Conservation (phyloP, 1,139 yeast genomes). For the Protomyces pachydermus region DNA sequence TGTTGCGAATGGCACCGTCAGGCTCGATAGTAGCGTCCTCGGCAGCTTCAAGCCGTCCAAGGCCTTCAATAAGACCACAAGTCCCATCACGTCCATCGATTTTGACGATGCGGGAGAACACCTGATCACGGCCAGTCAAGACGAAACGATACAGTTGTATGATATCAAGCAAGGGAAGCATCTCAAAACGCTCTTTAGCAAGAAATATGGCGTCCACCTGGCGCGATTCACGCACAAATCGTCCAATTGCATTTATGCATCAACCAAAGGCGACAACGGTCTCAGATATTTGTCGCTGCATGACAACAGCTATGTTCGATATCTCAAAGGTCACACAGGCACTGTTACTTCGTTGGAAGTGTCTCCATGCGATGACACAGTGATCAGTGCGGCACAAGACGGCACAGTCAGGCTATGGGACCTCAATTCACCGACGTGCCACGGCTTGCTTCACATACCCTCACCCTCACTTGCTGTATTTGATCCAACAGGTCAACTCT, state of each 20-base stretch:
- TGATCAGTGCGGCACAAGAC: slow-evolving; percentile 69
- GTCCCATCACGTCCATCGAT: slow-evolving; percentile 71
- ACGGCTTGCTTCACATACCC: slow-evolving; percentile 58
- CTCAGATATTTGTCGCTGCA: slow-evolving; percentile 66
- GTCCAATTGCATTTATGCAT: slow-evolving; percentile 71
- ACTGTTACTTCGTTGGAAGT: slow-evolving; percentile 69
- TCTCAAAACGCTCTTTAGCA: slow-evolving; percentile 58
- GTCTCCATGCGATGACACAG: slow-evolving; percentile 64
- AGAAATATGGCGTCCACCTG: slow-evolving; percentile 85
- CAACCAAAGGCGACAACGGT: slow-evolving; percentile 69
- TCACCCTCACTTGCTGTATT: slow-evolving; percentile 58
- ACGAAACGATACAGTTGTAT: slow-evolving; percentile 77
- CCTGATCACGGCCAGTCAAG: slow-evolving; percentile 64
- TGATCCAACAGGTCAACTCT: slow-evolving; percentile 78
- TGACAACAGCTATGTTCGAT: slow-evolving; percentile 73
- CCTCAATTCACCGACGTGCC: slow-evolving; percentile 47
- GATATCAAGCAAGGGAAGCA: slow-evolving; percentile 64
- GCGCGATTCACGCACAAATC: slow-evolving; percentile 80
- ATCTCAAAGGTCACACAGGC: slow-evolving; percentile 79
- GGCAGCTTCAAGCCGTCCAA: slow-evolving; percentile 54
- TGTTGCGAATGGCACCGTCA: background rate
- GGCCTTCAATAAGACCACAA: slow-evolving; percentile 51
- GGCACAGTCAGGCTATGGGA: slow-evolving; percentile 87
- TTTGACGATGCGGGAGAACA: slow-evolving; percentile 82
- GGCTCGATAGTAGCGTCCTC: slow-evolving; percentile 35